phyloP scores from a whole-genome alignment of 768 basidiomycete species.

The Macrocybe gigantea region DNA sequence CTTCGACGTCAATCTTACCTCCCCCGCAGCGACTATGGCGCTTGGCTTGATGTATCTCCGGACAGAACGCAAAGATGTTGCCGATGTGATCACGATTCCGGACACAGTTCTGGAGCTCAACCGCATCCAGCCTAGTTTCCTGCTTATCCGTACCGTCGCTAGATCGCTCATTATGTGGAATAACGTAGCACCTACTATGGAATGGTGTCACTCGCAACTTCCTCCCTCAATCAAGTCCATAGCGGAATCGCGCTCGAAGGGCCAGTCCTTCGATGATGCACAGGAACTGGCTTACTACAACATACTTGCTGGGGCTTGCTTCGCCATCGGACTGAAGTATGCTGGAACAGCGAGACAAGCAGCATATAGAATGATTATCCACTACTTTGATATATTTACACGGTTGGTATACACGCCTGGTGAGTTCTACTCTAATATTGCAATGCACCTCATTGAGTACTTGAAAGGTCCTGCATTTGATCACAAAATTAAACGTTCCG shows the following conservation, averaged over 20 bases:
- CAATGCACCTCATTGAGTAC: conserved; percentile 2
- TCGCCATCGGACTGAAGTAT: conserved; percentile 86
- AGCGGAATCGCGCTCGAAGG: conserved; percentile 46
- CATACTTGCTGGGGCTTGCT: conserved; percentile 87
- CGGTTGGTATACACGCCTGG: conserved; percentile 63
- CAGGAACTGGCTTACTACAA: conserved; percentile 89
- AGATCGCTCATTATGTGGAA: conserved; percentile 86
- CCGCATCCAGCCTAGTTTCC: conserved; percentile 81
- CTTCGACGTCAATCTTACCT: conserved; percentile 87
- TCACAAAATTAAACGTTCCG: conserved; percentile 81
- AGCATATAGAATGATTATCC: conserved; percentile 78
- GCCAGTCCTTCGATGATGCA: conserved; percentile 55
- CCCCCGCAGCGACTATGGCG: conserved; percentile 86
- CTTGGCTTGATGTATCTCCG: conserved; percentile 91
- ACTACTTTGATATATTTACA: conserved; percentile 77
- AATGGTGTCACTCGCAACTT: conserved; percentile 70
- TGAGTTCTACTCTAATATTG: conserved; percentile 26
- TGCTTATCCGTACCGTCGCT: conserved; percentile 77
- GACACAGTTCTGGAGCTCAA: conserved; percentile 76
- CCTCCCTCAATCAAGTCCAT: conserved; percentile 60
- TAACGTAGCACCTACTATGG: conserved; percentile 57
- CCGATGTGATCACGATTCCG: conserved; percentile 80
- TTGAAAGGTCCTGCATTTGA: conserved; percentile 71
- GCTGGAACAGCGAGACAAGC: conserved; percentile 91
- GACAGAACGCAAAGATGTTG: conserved; percentile 79